phyloP scores from a whole-genome alignment of 805 yeast species.

The Lipomyces yamanashiensis region DNA sequence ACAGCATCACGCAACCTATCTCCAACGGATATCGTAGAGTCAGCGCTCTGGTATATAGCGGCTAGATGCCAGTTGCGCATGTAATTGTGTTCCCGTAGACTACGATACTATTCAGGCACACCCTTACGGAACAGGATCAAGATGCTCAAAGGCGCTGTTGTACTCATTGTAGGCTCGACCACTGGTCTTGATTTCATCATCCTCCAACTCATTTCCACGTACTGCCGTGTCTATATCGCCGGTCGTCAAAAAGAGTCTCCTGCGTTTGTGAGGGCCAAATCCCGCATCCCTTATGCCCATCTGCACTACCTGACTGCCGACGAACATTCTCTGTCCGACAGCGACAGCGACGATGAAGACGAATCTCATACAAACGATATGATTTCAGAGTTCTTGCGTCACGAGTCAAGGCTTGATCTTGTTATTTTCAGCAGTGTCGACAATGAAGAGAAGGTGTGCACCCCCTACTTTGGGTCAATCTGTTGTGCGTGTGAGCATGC shows the following conservation, averaged over 20 bases:
- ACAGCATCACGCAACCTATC: slow-evolving; percentile 8
- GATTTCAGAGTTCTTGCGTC: slow-evolving; percentile 19
- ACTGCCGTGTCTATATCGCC: slow-evolving; percentile 28
- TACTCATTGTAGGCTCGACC: slow-evolving; percentile 29
- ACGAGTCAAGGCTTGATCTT: slow-evolving; percentile 28
- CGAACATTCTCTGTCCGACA: slow-evolving; percentile 8
- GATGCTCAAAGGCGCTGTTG: slow-evolving; percentile 28
- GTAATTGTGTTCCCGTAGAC: neutral
- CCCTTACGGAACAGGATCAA: neutral
- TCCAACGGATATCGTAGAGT: neutral
- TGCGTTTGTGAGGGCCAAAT: slow-evolving; percentile 22
- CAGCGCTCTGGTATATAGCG: neutral
- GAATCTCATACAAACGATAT: neutral
- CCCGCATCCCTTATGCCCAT: slow-evolving; percentile 13
- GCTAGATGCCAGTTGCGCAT: neutral
- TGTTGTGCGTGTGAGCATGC: neutral
- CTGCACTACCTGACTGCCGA: slow-evolving; percentile 14
- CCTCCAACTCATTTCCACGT: slow-evolving; percentile 29
- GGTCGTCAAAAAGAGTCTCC: slow-evolving; percentile 23
- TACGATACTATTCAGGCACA: neutral
- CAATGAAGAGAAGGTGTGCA: slow-evolving; percentile 16
- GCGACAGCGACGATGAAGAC: slow-evolving; percentile 16
- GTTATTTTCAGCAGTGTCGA: slow-evolving; percentile 24
- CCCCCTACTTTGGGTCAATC: neutral
- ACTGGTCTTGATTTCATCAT: slow-evolving; percentile 29